Evolutionary conservation across 305 asterid genomes (phyloP).

Genomic region (Fraxinus platypoda): DNA sequence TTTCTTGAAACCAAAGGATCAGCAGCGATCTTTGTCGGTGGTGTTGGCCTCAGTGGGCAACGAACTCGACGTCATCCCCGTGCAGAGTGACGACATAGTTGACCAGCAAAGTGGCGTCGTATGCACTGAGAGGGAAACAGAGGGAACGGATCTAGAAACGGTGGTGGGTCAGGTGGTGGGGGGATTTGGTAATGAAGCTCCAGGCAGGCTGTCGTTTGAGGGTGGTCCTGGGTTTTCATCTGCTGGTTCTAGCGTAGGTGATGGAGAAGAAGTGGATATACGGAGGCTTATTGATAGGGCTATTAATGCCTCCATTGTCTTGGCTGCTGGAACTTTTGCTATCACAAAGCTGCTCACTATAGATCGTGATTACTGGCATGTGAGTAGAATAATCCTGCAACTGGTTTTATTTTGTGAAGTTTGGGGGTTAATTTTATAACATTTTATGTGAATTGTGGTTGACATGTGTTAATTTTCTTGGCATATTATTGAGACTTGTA

Average conservation of each 20-base stretch:
- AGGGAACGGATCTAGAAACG: conserved; percentile 29
- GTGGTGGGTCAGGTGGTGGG: conserved; percentile 52
- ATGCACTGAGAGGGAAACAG: conserved; percentile 41
- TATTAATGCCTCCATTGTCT: conserved; percentile 72
- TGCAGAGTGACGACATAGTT: conserved; percentile 43
- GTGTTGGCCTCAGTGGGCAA: conserved; percentile 36
- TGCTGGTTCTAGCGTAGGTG: conserved; percentile 41
- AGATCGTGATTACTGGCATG: conserved; percentile 86
- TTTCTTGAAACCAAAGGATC: conserved; percentile 25
- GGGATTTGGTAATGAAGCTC: conserved; percentile 56
- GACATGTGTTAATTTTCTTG: neutral
- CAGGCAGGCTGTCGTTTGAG: conserved; percentile 60
- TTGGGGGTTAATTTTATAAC: neutral
- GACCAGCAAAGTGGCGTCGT: conserved; percentile 60
- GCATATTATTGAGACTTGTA: neutral
- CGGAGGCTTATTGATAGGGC: conserved; percentile 54
- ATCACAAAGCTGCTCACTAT: conserved; percentile 73
- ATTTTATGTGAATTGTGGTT: neutral
- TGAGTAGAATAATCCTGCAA: conserved; percentile 32
- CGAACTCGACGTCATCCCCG: conserved; percentile 50
- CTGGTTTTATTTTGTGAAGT: neutral
- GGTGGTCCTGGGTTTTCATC: conserved; percentile 47
- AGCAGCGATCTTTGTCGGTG: conserved; percentile 28
- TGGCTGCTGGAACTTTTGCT: conserved; percentile 84
- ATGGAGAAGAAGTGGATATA: conserved; percentile 35